Evolutionary conservation across 169 alveolate genomes (phyloP), one percentile per base, ranked within the genome.

Genomic region (Eimeria brunetti): DNA sequence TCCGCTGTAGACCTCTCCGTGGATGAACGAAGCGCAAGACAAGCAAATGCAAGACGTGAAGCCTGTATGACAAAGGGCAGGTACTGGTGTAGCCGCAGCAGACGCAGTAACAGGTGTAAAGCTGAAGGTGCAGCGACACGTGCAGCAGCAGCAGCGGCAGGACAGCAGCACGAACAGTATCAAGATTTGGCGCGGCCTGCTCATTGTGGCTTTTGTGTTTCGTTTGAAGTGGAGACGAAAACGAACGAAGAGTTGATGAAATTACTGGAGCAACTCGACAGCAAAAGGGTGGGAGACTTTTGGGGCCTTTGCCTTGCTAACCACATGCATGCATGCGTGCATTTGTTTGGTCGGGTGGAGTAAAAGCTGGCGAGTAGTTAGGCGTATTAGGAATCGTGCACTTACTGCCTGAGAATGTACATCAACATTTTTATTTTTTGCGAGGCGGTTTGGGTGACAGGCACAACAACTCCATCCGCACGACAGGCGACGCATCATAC

Each of bases 381-480:
- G n/a, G n/a, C n/a, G n/a, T n/a, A n/a, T n/a, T n/a, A n/a, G n/a
- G n/a, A 14, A 14, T 14, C 8, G n/a, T 9, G n/a, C 80, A 69
- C 38, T 69, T 69, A 9, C 24, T 22, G 11, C 80, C n/a, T 69
- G 11, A 12, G 9, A 9, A 12, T 56, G 9, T 56, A 56, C 18
- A 12, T 56, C 64, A 18, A n/a, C 27, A 9, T 69, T 9, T 30
- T n/a, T 69, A 24, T 7, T 30, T 69, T 69, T 11, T 22, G 49
- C 27, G n/a, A 24, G 3, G 71, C 22, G 9, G 20, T 16, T 51
- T 4, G 44, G 12, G 22, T 20, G 49, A 24, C 84, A 91, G 95
- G 95, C 95, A 27, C 51, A 67, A n/a, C 91, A 91, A 46, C 90
- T 91, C 85, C 95, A 91, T 41, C 91, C 95, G 27, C 62, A 62